These are phyloP conservation scores for Fusarium anguioides DNA, from an alignment of 2,329 filamentous ascomycete species.

Conservation along the genomic window DNA sequence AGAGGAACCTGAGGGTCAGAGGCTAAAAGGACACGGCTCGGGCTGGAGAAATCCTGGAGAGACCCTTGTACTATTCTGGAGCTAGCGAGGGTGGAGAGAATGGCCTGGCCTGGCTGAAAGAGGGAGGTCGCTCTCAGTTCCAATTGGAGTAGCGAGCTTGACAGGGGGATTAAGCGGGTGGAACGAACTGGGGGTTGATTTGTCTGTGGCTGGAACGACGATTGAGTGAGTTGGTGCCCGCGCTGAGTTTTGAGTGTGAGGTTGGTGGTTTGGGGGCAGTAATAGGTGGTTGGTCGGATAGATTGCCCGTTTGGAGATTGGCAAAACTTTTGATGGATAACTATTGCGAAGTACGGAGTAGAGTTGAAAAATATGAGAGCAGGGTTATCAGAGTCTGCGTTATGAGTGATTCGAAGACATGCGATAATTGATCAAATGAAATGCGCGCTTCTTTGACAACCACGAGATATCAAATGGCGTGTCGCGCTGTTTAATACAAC, in stretches of 20 bases:
- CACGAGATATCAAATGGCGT: constrained; percentile 5
- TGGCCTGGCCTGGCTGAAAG: constrained; percentile 29
- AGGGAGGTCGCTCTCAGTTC: constrained; percentile 28
- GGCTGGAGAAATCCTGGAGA: constrained; percentile 32
- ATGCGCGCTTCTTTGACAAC: not conserved
- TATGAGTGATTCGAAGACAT: constrained; percentile 9
- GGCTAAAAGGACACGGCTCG: not conserved
- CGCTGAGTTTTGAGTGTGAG: constrained; percentile 13
- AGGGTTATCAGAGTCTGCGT: not conserved
- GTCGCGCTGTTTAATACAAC: constrained; percentile 5
- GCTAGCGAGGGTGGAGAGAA: constrained; percentile 23
- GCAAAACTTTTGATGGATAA: constrained; percentile 13
- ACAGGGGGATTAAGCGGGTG: constrained; percentile 21
- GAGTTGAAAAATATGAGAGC: not conserved
- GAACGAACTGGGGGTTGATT: constrained; percentile 7
- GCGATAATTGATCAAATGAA: not conserved
- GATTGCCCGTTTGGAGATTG: constrained; percentile 20
- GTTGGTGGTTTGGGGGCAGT: constrained; percentile 13
- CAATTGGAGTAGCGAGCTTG: constrained; percentile 22
- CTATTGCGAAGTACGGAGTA: constrained; percentile 9
- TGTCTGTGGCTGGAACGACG: constrained; percentile 33
- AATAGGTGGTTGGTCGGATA: constrained; percentile 33
- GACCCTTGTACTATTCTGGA: constrained; percentile 15
- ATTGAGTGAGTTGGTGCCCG: constrained; percentile 19
- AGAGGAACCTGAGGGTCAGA: constrained; percentile 8